Conservation (phyloP, 768 basidiomycete genomes). For the Suillus placidus region DNA sequence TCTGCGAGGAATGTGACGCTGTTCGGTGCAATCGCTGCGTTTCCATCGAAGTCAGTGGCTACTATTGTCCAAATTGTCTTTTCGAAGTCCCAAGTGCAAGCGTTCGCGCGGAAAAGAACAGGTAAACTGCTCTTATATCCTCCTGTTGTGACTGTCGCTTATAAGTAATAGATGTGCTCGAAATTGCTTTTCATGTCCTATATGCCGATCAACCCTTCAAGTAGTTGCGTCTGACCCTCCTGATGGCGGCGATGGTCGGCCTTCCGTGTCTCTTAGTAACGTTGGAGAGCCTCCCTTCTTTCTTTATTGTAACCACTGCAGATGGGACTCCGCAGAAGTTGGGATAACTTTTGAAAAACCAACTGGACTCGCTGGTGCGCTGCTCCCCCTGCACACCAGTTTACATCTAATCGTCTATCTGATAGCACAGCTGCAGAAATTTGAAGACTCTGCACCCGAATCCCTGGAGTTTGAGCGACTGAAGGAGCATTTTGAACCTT, state of each 20-base stretch:
- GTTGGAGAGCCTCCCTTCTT: constrained; percentile 89
- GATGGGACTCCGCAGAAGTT: constrained; percentile 93
- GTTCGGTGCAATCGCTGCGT: constrained; percentile 94
- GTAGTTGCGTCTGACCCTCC: constrained; percentile 88
- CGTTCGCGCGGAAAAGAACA: constrained; percentile 96
- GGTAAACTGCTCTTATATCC: constrained; percentile 48
- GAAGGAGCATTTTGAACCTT: constrained; percentile 97
- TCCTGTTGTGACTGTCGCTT: constrained; percentile 2
- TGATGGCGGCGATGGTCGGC: constrained; percentile 58
- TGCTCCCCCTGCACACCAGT: not conserved
- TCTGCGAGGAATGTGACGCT: constrained; percentile 98
- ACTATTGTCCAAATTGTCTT: constrained; percentile 97
- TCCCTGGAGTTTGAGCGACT: constrained; percentile 89
- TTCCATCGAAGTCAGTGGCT: constrained; percentile 90
- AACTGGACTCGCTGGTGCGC: constrained; percentile 88
- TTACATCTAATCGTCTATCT: constrained; percentile 9
- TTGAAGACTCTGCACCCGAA: constrained; percentile 83
- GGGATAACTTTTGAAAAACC: constrained; percentile 96
- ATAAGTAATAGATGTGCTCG: constrained; percentile 78
- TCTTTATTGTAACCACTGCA: constrained; percentile 88
- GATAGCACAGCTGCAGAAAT: constrained; percentile 89
- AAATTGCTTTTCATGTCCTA: constrained; percentile 97
- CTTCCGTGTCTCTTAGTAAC: constrained; percentile 54
- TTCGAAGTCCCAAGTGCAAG: constrained; percentile 99
- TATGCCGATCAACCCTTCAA: constrained; percentile 86